Conservation (phyloP, 805 yeast genomes). For the Starmera quercuum region DNA sequence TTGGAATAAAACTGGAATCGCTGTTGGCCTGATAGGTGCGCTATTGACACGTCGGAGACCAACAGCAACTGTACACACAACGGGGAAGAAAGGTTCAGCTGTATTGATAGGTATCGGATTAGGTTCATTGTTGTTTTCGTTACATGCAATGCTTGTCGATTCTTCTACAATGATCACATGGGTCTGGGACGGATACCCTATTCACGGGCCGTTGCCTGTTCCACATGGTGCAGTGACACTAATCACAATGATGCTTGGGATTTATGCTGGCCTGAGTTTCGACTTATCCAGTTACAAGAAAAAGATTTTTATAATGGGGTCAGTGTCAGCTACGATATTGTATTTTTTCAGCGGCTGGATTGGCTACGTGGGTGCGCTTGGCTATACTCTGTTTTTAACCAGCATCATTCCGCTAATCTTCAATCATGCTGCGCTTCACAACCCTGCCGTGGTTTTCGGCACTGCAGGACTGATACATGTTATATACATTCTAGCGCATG, state of each 20-base stretch:
- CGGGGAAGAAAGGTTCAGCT: slow-evolving; percentile 22
- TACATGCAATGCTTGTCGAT: slow-evolving; percentile 73
- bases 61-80: slow-evolving; percentile 5
- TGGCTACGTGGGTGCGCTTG: slow-evolving; percentile 69
- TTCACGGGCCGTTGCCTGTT: slow-evolving; percentile 80
- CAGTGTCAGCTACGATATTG: slow-evolving; percentile 30
- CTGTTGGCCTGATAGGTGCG: slow-evolving; percentile 57
- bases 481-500: slow-evolving; percentile 67
- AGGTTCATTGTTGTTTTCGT: slow-evolving; percentile 66
- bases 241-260: slow-evolving; percentile 50
- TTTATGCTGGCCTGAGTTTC: slow-evolving; percentile 31
- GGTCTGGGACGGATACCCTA: slow-evolving; percentile 95
- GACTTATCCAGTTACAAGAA: slow-evolving; percentile 14
- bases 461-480: slow-evolving; percentile 42
- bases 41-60: slow-evolving; percentile 41
- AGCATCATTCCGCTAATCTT: slow-evolving; percentile 62
- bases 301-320: slow-evolving; percentile 39
- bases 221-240: slow-evolving; percentile 70
- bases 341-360: slow-evolving; percentile 55
- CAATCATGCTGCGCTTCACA: slow-evolving; percentile 45
- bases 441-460: slow-evolving; percentile 47
- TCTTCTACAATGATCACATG: slow-evolving; percentile 82
- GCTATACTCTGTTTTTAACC: slow-evolving; percentile 53
- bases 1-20: slow-evolving; percentile 62
- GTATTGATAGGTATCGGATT: slow-evolving; percentile 57